A percentile compares a stretch with the other conserved stretches of the same genome.
Conservation (phyloP, 306 rosid genomes). For the Quercus suber region DNA sequence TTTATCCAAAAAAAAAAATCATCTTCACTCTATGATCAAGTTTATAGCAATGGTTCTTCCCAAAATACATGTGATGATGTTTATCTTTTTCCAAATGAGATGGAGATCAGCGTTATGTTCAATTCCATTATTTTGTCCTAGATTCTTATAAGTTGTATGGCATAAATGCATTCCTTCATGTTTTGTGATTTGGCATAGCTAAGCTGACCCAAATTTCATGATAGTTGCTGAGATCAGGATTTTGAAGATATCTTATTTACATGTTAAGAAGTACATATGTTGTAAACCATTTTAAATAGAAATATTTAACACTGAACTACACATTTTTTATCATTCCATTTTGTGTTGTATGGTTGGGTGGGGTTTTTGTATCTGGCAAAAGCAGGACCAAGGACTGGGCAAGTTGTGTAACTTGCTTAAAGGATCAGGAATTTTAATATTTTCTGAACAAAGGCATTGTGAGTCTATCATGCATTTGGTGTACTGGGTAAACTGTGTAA, state of each 20-base stretch:
- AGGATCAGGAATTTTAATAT: too few relatives aligned
- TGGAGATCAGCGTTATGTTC: neutral
- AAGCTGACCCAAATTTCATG: neutral
- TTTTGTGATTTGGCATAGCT: too few relatives aligned
- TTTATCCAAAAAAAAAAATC: too few relatives aligned
- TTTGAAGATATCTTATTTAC: neutral
- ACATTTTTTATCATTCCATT: neutral
- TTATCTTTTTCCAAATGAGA: neutral
- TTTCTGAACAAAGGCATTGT: too few relatives aligned
- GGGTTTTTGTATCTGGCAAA: neutral
- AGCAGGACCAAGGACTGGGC: too few relatives aligned
- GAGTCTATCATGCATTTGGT: too few relatives aligned
- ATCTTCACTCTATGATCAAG: too few relatives aligned
- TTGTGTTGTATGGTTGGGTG: neutral
- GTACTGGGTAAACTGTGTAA: too few relatives aligned
- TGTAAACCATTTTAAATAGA: neutral
- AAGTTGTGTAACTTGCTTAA: too few relatives aligned
- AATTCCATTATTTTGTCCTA: neutral
- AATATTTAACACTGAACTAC: neutral
- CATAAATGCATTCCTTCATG: too few relatives aligned
- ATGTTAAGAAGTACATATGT: neutral
- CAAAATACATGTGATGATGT: neutral
- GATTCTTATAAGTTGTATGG: neutral
- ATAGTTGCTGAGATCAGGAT: neutral
- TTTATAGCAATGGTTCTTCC: too few relatives aligned